Evolutionary conservation across 2,329 filamentous ascomycete genomes (phyloP).

Genomic region (Diatrype stigma): DNA sequence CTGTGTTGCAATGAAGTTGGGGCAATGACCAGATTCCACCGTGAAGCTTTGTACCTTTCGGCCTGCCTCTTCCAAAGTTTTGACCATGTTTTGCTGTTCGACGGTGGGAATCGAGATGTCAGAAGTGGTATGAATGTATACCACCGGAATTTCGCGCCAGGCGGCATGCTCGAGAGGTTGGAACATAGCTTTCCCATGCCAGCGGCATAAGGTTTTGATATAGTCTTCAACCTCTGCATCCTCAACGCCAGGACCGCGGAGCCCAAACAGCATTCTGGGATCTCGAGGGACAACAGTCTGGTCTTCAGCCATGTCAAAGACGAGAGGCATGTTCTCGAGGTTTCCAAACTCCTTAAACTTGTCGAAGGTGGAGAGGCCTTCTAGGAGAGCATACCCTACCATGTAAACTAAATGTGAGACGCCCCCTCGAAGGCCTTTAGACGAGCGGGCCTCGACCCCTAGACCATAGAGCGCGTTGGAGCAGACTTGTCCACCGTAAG

Average conservation of each 20-base stretch:
- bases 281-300: slow-evolving; percentile 3
- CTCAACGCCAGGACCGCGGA: neutral
- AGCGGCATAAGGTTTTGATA: neutral
- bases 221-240: neutral
- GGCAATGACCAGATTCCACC: neutral
- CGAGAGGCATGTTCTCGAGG: slow-evolving; percentile 1
- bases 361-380: slow-evolving; percentile 4
- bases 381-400: slow-evolving; percentile 5
- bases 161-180: neutral
- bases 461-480: slow-evolving; percentile 18
- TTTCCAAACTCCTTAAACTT: slow-evolving; percentile 5
- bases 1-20: neutral
- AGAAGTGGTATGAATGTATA: neutral
- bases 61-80: neutral
- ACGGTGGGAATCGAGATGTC: neutral
- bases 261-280: neutral
- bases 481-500: slow-evolving; percentile 22
- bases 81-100: neutral
- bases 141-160: neutral
- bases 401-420: slow-evolving; percentile 20
- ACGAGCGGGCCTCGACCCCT: slow-evolving; percentile 4
- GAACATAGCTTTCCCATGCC: neutral
- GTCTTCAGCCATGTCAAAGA: slow-evolving; percentile 9
- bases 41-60: neutral
- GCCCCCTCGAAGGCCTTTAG: slow-evolving; percentile 12